Evolutionary conservation across 169 alveolate species (phyloP).

Genomic region (Eimeria praecox): DNA sequence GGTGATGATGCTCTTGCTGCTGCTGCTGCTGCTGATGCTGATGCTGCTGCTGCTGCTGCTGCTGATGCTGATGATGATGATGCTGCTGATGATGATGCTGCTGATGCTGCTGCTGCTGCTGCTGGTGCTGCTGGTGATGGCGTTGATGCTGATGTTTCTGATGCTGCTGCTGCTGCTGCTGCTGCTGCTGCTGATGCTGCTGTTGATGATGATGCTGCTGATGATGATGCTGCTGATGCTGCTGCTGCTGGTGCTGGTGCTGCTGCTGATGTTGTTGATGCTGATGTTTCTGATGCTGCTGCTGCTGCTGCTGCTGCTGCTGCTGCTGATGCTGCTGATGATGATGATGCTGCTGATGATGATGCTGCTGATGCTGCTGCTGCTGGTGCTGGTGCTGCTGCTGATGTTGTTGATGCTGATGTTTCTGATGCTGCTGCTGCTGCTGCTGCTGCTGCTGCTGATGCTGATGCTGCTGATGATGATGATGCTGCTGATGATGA

Average conservation of each 20-base stretch:
- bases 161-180: background rate
- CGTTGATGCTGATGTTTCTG: too few relatives aligned
- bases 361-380: background rate
- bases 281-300: background rate
- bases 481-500: background rate
- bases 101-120: background rate
- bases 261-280: background rate
- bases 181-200: background rate
- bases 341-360: too few relatives aligned
- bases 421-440: slow-evolving; percentile 32
- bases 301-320: background rate
- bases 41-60: background rate
- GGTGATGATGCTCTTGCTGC: background rate
- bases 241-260: background rate
- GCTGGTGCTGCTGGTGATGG: too few relatives aligned
- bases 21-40: background rate
- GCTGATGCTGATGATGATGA: background rate
- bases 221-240: background rate
- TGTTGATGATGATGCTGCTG: background rate
- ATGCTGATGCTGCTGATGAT: background rate
- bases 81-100: too few relatives aligned
- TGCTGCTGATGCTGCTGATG: slow-evolving; percentile 1
- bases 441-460: too few relatives aligned
- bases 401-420: too few relatives aligned
- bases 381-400: background rate